Base-by-base conservation (phyloP, 768 basidiomycete species). In the Boletus vermiculosoides region DNA sequence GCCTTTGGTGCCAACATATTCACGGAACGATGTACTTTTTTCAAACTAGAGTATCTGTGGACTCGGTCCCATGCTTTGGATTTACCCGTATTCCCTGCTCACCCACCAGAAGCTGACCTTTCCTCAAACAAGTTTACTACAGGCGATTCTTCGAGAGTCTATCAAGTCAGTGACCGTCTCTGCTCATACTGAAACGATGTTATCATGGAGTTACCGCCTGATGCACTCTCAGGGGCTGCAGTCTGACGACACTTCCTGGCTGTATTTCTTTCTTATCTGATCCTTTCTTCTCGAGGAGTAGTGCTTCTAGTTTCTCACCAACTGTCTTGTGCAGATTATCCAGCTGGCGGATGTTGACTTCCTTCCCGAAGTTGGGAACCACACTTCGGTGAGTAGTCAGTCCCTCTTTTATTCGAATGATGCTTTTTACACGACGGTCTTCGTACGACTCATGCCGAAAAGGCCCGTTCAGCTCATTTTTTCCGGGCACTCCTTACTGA, bases 391-490 rank as follows among this genome's bases (percentile, higher is more conserved):
- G n/a, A 36, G 33, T 42, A 22, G 8, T 0, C 5, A 11, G 2
- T 37, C 11, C 11, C 36, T 10, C 18, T 20, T n/a, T n/a, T 11
- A 15, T 18, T 16, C 22, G 3, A 22, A 47, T 31, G 47, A 50
- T 60, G 47, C 33, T 36, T 41, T 61, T 37, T 62, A 42, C 60
- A 60, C 53, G 60, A 62, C 20, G 88, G 88, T 89, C 88, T 90
- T 88, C 88, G 88, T 88, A 90, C 59, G 56, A 75, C 36, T 60
- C 57, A 71, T 89, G 87, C 85, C 88, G 87, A 90, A 90, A 88
- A 68, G 83, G 87, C 87, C 88, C 86, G 60, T 84, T 87, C 83
- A 90, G 87, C 88, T 90, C 87, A 88, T 70, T 20, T 40, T 53
- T 51, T 72, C 82, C 84, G 86, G 89, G 86, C 86, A 87, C 72